Base-by-base conservation (phyloP, 2,329 filamentous ascomycete genomes). In the Periconia macrospinosa region DNA sequence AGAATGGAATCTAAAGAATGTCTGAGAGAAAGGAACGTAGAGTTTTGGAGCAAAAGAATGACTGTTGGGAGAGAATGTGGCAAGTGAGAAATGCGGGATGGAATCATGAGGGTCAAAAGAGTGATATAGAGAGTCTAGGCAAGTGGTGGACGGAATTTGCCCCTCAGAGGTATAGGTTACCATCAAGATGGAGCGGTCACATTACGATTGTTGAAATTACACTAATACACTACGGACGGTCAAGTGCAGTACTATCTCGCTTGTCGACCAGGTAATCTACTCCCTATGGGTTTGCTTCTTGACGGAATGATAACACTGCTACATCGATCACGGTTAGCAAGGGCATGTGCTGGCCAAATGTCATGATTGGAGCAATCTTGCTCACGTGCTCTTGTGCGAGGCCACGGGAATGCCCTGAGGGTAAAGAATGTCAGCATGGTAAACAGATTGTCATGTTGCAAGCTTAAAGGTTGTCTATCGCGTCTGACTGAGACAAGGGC, bases 31-130 rank as follows among this genome's bases (percentile, higher is more conserved):
- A 66, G 49, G 75, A 78, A 74, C 70, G 72, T 76, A 67, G 60
- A 71, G 68, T 71, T 71, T 70, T 74, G 70, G 73, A 72, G 69
- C 66, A 70, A 78, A 75, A 69, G 74, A 78, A 74, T 75, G 75
- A 76, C 74, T 75, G 62, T 58, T 60, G 44, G 52, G 58, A 64
- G 60, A 62, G 65, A 71, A 72, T 64, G 66, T 66, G 63, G 63
- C 47, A 57, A 49, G 61, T 62, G 65, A 62, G 65, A 59, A 66
- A 72, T 71, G 66, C 66, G 71, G 62, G 60, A 65, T 61, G 58
- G 56, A 44, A 62, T 61, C 56, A 27, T 18, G 45, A 47, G 33
- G 45, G 30, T 40, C 45, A 40, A 45, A 61, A 58, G 56, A 60
- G 63, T 67, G 64, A 69, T 71, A 72, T 71, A 72, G 61, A 49